phyloP scores from a whole-genome alignment of 768 basidiomycete species.

The Lentinula sp. region DNA sequence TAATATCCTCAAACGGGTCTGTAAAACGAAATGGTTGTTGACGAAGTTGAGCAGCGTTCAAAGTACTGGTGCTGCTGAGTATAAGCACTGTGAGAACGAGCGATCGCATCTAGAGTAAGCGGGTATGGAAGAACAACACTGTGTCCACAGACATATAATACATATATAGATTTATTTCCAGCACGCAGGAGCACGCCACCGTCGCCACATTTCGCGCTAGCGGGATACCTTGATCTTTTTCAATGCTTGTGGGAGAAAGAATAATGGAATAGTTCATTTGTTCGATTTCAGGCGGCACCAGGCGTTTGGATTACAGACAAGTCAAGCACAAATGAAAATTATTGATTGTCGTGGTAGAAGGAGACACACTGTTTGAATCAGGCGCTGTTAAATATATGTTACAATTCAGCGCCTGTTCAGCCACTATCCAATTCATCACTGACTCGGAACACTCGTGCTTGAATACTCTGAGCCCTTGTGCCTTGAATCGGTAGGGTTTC shows the following conservation, averaged over 20 bases:
- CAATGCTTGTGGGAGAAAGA: not conserved
- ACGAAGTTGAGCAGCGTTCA: not conserved
- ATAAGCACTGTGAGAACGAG: not conserved
- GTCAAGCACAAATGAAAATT: too few relatives aligned
- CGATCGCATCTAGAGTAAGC: not conserved
- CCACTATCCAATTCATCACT: too few relatives aligned
- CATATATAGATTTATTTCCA: not conserved
- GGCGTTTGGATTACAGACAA: too few relatives aligned
- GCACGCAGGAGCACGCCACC: not conserved
- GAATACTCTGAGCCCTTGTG: slow-evolving; percentile 28
- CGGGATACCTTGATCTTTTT: not conserved
- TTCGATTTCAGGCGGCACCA: too few relatives aligned
- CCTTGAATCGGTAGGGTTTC: slow-evolving; percentile 34
- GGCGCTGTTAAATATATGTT: too few relatives aligned
- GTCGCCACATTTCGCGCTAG: not conserved
- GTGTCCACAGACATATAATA: not conserved
- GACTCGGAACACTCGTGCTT: too few relatives aligned
- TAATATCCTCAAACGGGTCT: not conserved
- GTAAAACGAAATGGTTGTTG: not conserved
- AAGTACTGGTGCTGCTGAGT: not conserved
- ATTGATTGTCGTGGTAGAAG: too few relatives aligned
- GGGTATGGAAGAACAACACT: not conserved
- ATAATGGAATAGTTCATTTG: too few relatives aligned
- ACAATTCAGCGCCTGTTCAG: too few relatives aligned
- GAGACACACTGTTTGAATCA: too few relatives aligned